A percentile compares a stretch with the other conserved stretches of the same genome.
phyloP scores from a whole-genome alignment of 768 basidiomycete species.

The Russula abietina region DNA sequence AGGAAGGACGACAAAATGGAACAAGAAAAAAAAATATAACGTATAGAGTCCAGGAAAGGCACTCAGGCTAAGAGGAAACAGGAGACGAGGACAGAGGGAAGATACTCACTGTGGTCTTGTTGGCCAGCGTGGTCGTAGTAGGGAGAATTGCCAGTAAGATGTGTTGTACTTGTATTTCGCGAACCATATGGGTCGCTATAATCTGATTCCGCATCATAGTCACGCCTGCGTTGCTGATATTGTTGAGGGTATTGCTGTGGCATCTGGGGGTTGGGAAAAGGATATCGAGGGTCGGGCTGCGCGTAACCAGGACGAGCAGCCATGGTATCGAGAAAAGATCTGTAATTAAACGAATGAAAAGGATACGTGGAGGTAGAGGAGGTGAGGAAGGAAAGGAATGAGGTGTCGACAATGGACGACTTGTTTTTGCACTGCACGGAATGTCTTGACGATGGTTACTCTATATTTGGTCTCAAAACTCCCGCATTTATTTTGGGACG shows the following conservation, averaged over 20 bases:
- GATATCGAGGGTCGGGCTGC: conserved; percentile 32
- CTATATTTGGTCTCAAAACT: neutral
- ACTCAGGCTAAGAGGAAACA: neutral
- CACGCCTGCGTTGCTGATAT: conserved; percentile 18
- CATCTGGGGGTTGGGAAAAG: conserved; percentile 28
- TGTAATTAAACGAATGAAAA: conserved; percentile 12
- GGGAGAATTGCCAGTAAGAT: conserved; percentile 10
- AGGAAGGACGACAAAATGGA: neutral
- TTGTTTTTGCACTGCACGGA: neutral
- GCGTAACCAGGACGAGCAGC: conserved; percentile 34
- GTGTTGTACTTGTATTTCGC: conserved; percentile 24
- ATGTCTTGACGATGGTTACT: neutral
- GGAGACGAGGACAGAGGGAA: neutral
- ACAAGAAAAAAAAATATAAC: neutral
- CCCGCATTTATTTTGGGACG: neutral
- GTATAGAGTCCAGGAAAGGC: neutral
- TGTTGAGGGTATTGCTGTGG: conserved; percentile 26
- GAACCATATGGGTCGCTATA: conserved; percentile 23
- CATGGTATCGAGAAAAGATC: conserved; percentile 27
- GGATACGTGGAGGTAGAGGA: neutral
- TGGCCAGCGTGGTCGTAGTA: conserved; percentile 24
- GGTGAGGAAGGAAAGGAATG: conserved; percentile 20
- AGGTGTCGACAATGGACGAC: conserved; percentile 7
- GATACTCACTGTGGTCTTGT: conserved; percentile 25
- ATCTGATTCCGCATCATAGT: conserved; percentile 28